Evolutionary conservation across 306 rosid genomes (phyloP).

Genomic region (Canavalia gladiata): DNA sequence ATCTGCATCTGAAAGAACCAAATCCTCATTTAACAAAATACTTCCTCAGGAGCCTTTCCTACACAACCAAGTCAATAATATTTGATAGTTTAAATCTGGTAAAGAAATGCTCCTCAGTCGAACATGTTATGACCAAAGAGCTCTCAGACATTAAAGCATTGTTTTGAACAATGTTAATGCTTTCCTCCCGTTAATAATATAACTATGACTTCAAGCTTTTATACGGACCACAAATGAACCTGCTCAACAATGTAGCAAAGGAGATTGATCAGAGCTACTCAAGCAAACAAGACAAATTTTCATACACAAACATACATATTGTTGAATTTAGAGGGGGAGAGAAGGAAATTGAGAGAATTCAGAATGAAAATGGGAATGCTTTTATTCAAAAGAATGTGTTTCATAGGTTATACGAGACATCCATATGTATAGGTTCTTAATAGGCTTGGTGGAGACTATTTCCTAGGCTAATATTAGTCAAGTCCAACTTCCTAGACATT

Average conservation of each 20-base stretch:
- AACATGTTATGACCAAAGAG: conserved; percentile 27
- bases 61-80: conserved; percentile 44
- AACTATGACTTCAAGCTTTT: conserved; percentile 69
- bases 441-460: neutral
- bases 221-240: conserved; percentile 96
- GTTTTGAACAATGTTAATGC: conserved; percentile 43
- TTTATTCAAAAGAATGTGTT: neutral
- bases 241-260: conserved; percentile 51
- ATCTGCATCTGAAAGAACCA: conserved; percentile 40
- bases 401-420: neutral
- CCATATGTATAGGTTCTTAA: neutral
- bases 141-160: conserved; percentile 34
- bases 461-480: neutral
- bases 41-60: conserved; percentile 45
- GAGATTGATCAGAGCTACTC: conserved; percentile 22
- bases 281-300: conserved; percentile 29
- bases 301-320: neutral
- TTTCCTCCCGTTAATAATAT: conserved; percentile 33
- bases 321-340: neutral
- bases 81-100: conserved; percentile 36
- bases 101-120: conserved; percentile 39
- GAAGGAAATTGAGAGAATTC: neutral
- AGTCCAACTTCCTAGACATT: too few species aligned
- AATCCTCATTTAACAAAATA: conserved; percentile 28
- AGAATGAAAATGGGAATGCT: neutral